Evolutionary conservation across 768 basidiomycete species (phyloP).

Genomic region (Collybia mongolica): DNA sequence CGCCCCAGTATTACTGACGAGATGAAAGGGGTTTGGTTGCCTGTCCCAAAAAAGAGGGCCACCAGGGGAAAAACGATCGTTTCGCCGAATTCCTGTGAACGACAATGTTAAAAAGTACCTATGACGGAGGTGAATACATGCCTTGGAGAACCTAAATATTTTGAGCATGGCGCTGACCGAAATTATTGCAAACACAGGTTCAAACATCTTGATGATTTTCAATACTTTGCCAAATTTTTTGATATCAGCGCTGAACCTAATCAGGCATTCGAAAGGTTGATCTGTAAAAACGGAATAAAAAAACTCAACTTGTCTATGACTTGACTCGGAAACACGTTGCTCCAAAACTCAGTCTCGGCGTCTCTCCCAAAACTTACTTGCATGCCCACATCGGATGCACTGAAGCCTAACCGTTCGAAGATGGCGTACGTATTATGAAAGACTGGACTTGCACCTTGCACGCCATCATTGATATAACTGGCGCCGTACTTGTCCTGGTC

Average conservation of each 20-base stretch:
- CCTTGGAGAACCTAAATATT: constrained; percentile 30
- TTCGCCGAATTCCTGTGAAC: constrained; percentile 24
- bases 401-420: constrained; percentile 28
- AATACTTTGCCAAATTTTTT: constrained; percentile 28
- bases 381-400: constrained; percentile 25
- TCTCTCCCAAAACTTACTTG: constrained; percentile 31
- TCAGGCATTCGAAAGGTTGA: background rate
- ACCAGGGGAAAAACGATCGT: constrained; percentile 28
- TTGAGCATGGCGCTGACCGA: constrained; percentile 27
- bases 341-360: constrained; percentile 26
- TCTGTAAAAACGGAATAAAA: background rate
- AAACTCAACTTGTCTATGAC: constrained; percentile 23
- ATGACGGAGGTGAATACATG: background rate
- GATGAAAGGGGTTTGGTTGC: constrained; percentile 32
- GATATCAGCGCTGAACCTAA: constrained; percentile 25
- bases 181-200: constrained; percentile 27
- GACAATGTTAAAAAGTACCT: background rate
- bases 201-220: constrained; percentile 26
- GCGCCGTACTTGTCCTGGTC: constrained; percentile 24
- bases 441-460: constrained; percentile 29
- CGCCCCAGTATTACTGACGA: constrained; percentile 30
- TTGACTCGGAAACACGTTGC: constrained; percentile 27
- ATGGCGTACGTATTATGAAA: constrained; percentile 30
- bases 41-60: constrained; percentile 31
- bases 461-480: constrained; percentile 31